Conservation (phyloP, 2,329 filamentous ascomycete species). For the Aspergillus brunneoviolaceus region DNA sequence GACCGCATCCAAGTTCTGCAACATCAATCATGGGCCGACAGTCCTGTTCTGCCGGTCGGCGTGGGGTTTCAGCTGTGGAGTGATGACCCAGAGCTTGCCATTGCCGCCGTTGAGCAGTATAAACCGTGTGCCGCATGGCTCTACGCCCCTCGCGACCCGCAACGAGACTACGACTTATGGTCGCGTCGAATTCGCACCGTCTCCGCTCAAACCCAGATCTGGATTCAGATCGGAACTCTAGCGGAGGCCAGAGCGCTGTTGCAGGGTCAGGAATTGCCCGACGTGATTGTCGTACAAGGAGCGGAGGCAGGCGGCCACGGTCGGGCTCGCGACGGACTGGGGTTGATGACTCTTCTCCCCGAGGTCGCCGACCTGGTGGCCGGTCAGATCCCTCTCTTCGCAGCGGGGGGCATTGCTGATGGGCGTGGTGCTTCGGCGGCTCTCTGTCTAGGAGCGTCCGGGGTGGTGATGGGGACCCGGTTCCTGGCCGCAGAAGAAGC, state of each 20-base stretch:
- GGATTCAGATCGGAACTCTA: slow-evolving; percentile 57
- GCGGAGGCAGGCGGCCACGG: slow-evolving; percentile 58
- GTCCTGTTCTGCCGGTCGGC: slow-evolving; percentile 36
- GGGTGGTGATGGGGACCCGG: slow-evolving; percentile 62
- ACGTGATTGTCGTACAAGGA: slow-evolving; percentile 57
- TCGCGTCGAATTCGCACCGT: slow-evolving; percentile 43
- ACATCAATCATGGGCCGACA: slow-evolving; percentile 6
- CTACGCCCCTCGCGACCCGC: slow-evolving; percentile 36
- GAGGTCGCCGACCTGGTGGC: slow-evolving; percentile 50
- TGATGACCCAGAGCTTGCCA: slow-evolving; percentile 34
- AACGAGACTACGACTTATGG: slow-evolving; percentile 47
- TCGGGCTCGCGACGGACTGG: slow-evolving; percentile 46
- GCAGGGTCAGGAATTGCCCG: slow-evolving; percentile 40
- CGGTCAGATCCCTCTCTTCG: slow-evolving; percentile 47
- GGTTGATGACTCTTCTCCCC: slow-evolving; percentile 53
- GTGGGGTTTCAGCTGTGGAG: slow-evolving; percentile 46
- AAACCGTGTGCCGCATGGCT: slow-evolving; percentile 46
- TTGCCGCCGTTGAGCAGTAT: slow-evolving; percentile 31
- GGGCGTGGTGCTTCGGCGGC: slow-evolving; percentile 53
- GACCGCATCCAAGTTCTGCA: slow-evolving; percentile 20
- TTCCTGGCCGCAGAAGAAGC: slow-evolving; percentile 58
- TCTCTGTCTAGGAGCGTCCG: slow-evolving; percentile 54
- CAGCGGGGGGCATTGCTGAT: slow-evolving; percentile 56
- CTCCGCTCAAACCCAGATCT: slow-evolving; percentile 49
- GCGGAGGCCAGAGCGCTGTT: slow-evolving; percentile 48